Evolutionary conservation across 2,329 filamentous ascomycete species (phyloP).

Genomic region (Exophiala aquamarina): DNA sequence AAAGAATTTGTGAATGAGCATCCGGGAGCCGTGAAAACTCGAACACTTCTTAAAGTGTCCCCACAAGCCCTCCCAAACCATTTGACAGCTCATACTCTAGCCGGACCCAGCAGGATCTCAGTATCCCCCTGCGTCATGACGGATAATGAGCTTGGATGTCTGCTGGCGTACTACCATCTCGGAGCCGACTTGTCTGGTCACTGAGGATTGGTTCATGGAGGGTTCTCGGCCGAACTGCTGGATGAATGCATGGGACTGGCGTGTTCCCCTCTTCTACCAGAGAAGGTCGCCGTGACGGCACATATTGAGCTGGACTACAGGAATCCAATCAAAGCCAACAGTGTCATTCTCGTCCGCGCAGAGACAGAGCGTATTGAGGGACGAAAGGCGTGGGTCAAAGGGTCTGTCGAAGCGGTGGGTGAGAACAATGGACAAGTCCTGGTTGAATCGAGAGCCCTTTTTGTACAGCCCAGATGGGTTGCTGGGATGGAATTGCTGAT

Average conservation of each 20-base stretch:
- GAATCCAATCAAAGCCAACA: constrained; percentile 34
- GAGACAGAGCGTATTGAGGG: constrained; percentile 36
- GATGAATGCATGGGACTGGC: constrained; percentile 40
- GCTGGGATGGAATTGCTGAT: constrained; percentile 6
- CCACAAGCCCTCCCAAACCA: constrained; percentile 2
- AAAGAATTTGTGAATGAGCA: no score
- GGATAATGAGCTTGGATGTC: constrained; percentile 1
- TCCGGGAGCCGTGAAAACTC: no score
- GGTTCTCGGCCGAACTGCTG: constrained; percentile 35
- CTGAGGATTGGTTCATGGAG: constrained; percentile 38
- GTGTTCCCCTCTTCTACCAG: constrained; percentile 34
- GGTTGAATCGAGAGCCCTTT: constrained; percentile 38
- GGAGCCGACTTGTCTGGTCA: constrained; percentile 37
- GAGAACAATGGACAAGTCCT: constrained; percentile 30
- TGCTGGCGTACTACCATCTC: constrained; percentile 31
- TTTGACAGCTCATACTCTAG: constrained; percentile 1
- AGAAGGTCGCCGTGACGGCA: constrained; percentile 38
- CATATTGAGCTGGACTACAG: constrained; percentile 39
- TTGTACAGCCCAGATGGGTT: constrained; percentile 37
- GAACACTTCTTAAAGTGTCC: not conserved
- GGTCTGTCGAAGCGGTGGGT: constrained; percentile 29
- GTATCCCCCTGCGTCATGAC: not conserved
- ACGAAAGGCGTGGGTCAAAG: constrained; percentile 40
- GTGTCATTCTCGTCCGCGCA: constrained; percentile 35
- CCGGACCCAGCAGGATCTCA: constrained; percentile 1